Conservation (phyloP, 1,284 basidiomycete species). For the Ustilago shanxiensis region DNA sequence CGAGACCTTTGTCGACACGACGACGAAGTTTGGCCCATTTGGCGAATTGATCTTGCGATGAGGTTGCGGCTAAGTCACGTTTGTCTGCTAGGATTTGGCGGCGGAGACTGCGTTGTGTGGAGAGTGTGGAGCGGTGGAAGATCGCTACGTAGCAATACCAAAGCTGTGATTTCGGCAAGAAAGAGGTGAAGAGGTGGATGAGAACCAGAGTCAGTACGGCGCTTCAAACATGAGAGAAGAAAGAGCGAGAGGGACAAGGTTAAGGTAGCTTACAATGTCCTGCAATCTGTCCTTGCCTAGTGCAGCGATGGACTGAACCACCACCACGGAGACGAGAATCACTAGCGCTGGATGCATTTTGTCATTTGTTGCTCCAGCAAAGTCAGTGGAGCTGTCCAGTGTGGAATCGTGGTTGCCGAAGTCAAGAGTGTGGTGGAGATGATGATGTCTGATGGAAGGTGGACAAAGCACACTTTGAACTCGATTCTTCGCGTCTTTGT, state of each 20-base stretch:
- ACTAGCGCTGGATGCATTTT: slow-evolving; percentile 61
- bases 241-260: not conserved
- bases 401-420: not conserved
- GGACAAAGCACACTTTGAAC: slow-evolving; percentile 22
- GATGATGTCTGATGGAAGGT: slow-evolving; percentile 11
- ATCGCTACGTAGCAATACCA: slow-evolving; percentile 40
- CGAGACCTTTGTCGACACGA: slow-evolving; percentile 90
- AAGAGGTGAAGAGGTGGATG: not conserved
- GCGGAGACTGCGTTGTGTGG: slow-evolving; percentile 44
- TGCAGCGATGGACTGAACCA: slow-evolving; percentile 37
- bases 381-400: too few relatives aligned
- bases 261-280: slow-evolving; percentile 27
- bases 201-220: slow-evolving; percentile 1
- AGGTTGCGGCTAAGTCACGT: slow-evolving; percentile 87
- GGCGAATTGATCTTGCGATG: slow-evolving; percentile 96
- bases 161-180: slow-evolving; percentile 8
- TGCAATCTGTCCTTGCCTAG: slow-evolving; percentile 52
- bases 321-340: slow-evolving; percentile 51
- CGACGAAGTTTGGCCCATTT: slow-evolving; percentile 96
- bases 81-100: slow-evolving; percentile 75
- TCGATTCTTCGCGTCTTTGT: slow-evolving; percentile 21
- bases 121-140: slow-evolving; percentile 45
- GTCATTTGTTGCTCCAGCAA: not conserved
- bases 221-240: not conserved
- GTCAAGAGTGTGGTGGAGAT: not conserved